Base-by-base conservation (phyloP, 2,329 filamentous ascomycete species). In the Neurospora crassa region DNA sequence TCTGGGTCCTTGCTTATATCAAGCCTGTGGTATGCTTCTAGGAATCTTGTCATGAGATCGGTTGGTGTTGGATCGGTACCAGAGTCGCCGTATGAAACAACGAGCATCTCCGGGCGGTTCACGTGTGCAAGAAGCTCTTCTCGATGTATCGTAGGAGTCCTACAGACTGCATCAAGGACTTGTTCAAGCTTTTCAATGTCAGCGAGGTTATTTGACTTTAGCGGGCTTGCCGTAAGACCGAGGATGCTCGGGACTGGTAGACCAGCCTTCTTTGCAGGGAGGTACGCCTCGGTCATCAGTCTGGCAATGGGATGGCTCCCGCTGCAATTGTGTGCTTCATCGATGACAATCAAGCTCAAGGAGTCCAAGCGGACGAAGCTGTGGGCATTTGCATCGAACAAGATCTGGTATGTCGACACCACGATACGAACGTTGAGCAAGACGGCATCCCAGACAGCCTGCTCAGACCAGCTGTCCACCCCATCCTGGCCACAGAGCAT, bases 281-380 rank as follows among this genome's bases (percentile, higher is more conserved):
- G 87, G 76, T 96, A 97, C 74, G 91, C 90, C 40, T 89, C 82
- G 40, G 80, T 82, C 91, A 97, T 95, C 42, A 97, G 91, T 47
- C 83, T 86, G 71, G 89, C 90, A 12, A 89, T 89, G 0, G 91
- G 84, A 74, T 90, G 86, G 1, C 87, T 88, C 20, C 84, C 83
- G 5, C 84, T 85, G 75, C 92, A 95, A 78, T 94, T 90, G 77
- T 97, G 93, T 11, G 92, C 93, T 88, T 97, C 94, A 77, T 97
- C 94, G 75, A 97, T 92, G 0, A 97, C 86, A 18, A 96, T 81
- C 5, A 97, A 82, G 5, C 90, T 84, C 29, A 97, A 80, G 2
- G 82, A 83, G 0, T 82, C 78, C 76, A 96, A 86, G 1, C 79
- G 83, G 1, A 97, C 86, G 78, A 96, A 96, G 0, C 86, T 91